phyloP scores from a whole-genome alignment of 1,284 basidiomycete genomes.

The Cryptococcus sp. region DNA sequence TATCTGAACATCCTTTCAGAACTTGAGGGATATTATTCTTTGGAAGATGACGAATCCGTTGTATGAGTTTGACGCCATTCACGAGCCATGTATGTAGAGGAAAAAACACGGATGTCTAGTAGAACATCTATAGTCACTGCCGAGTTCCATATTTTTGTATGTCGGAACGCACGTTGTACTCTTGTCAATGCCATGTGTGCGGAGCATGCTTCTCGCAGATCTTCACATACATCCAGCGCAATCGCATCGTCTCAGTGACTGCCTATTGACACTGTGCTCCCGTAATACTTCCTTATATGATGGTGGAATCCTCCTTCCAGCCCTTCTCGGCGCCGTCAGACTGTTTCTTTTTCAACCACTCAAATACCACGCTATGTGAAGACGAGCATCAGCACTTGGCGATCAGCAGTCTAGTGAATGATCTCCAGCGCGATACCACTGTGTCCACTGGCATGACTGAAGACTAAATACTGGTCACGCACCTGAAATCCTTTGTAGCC shows the following conservation, averaged over 20 bases:
- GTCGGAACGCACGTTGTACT: too few relatives aligned
- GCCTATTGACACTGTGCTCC: too few relatives aligned
- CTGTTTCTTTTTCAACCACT: constrained; percentile 47
- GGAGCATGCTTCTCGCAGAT: too few relatives aligned
- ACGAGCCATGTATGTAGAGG: too few relatives aligned
- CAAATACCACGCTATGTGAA: constrained; percentile 40
- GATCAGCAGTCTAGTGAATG: constrained; percentile 3
- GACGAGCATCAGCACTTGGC: background rate
- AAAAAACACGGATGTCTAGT: too few relatives aligned
- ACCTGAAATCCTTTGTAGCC: constrained; percentile 48
- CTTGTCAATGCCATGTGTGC: too few relatives aligned
- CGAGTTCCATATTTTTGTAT: too few relatives aligned
- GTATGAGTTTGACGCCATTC: too few relatives aligned
- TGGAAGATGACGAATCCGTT: constrained; percentile 31
- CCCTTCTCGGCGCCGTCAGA: constrained; percentile 42
- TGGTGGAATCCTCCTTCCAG: constrained; percentile 38
- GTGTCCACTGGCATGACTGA: too few relatives aligned
- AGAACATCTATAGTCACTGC: too few relatives aligned
- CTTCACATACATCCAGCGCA: too few relatives aligned
- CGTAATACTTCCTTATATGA: background rate
- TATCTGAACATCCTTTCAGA: constrained; percentile 83
- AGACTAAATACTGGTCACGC: background rate
- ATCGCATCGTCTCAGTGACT: too few relatives aligned
- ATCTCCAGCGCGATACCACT: background rate
- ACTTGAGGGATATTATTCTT: constrained; percentile 61